A percentile compares a stretch with the other conserved stretches of the same genome.
Conservation (phyloP, 768 basidiomycete genomes). For the Boletus reticuloceps region DNA sequence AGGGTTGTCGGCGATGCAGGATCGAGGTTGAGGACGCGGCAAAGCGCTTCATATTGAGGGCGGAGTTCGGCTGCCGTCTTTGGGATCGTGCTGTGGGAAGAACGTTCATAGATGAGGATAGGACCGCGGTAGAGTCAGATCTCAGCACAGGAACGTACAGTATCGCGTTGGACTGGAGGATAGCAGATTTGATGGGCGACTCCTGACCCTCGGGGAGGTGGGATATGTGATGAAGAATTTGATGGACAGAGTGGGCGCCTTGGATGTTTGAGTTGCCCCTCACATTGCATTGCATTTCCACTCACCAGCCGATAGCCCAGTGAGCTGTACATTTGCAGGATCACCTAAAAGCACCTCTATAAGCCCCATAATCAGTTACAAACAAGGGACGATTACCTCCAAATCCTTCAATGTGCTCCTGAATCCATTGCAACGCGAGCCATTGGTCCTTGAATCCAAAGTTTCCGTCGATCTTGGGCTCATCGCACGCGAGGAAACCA, state of each 20-base stretch:
- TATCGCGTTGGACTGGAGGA: conserved; percentile 75
- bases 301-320: conserved; percentile 71
- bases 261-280: background rate
- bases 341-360: conserved; percentile 43
- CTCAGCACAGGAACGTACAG: conserved; percentile 39
- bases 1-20: conserved; percentile 50
- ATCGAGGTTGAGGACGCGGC: conserved; percentile 53
- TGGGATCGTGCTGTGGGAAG: conserved; percentile 36
- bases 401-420: conserved; percentile 61
- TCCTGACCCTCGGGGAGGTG: conserved; percentile 50
- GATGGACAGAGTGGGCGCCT: conserved; percentile 77
- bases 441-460: conserved; percentile 87
- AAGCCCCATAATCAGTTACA: background rate
- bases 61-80: too few relatives aligned
- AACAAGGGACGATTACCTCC: conserved; percentile 47
- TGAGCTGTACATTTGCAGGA: conserved; percentile 56
- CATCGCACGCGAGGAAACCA: conserved; percentile 69
- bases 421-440: conserved; percentile 72
- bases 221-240: conserved; percentile 68
- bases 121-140: background rate
- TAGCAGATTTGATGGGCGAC: conserved; percentile 66
- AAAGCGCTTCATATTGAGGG: conserved; percentile 17
- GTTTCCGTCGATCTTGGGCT: conserved; percentile 63
- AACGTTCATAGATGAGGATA: background rate
- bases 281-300: background rate